These are phyloP conservation scores for Myriosclerotinia scirpicola DNA, from an alignment of 2,329 filamentous ascomycete genomes.

Conservation along the genomic window DNA sequence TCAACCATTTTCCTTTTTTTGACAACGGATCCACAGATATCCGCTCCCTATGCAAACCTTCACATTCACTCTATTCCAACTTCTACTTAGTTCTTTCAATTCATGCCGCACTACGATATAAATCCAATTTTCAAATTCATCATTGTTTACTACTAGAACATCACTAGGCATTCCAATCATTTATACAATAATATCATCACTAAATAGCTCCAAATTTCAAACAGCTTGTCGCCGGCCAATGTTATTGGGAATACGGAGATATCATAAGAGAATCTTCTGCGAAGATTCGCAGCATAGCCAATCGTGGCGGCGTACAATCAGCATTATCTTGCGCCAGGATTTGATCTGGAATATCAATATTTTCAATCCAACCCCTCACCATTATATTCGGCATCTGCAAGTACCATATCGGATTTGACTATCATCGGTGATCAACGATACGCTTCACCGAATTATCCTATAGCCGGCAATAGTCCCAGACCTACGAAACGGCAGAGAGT, in stretches of 20 bases:
- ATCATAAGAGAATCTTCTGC: constrained; percentile 30
- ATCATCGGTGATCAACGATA: constrained; percentile 37
- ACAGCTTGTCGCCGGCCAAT: constrained; percentile 28
- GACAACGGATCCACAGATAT: constrained; percentile 16
- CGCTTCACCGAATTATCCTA: constrained; percentile 30
- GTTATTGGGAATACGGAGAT: constrained; percentile 27
- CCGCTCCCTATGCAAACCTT: constrained; percentile 13
- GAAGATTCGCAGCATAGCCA: constrained; percentile 38
- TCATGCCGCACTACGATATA: neutral
- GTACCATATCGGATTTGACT: constrained; percentile 36
- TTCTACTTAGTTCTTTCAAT: neutral
- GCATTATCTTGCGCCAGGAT: constrained; percentile 35
- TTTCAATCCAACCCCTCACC: constrained; percentile 32
- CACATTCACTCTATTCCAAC: neutral
- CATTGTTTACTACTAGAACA: neutral
- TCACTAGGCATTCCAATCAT: neutral
- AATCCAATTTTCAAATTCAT: neutral
- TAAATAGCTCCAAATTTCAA: neutral
- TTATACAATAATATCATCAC: neutral
- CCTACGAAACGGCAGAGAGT: constrained; percentile 33
- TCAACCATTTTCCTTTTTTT: constrained; percentile 18
- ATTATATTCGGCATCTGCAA: constrained; percentile 34
- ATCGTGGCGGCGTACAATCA: constrained; percentile 39
- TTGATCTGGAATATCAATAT: constrained; percentile 36
- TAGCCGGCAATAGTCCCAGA: constrained; percentile 31